These are phyloP conservation scores for Sordariomycetes sp. DNA, from an alignment of 2,329 filamentous ascomycete genomes.

Conservation along the genomic window DNA sequence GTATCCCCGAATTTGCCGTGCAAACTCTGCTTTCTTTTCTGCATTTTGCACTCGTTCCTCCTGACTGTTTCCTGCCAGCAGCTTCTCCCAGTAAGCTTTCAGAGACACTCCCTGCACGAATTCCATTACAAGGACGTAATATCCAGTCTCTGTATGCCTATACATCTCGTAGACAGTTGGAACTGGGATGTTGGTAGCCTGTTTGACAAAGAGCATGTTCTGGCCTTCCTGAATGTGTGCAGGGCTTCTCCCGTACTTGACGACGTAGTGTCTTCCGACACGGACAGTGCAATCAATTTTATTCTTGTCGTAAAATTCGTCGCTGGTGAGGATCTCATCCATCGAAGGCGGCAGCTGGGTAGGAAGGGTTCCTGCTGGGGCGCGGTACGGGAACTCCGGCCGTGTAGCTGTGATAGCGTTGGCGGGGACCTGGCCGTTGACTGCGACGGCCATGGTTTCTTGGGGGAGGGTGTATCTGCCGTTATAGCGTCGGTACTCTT, in stretches of 20 bases:
- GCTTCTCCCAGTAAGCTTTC: background rate
- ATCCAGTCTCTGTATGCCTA: conserved; percentile 7
- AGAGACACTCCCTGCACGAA: background rate
- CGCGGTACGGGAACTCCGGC: too few relatives aligned
- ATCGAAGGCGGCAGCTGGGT: background rate
- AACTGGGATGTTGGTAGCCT: conserved; percentile 13
- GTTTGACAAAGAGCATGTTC: conserved; percentile 19
- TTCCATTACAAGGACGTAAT: background rate
- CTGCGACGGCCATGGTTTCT: too few relatives aligned
- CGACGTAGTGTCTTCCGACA: conserved; percentile 10
- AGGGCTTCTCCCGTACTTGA: conserved; percentile 7
- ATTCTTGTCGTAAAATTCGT: background rate
- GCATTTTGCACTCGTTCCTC: too few relatives aligned
- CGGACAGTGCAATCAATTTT: conserved; percentile 5
- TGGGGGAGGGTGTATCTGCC: too few relatives aligned
- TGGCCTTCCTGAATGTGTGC: conserved; percentile 16
- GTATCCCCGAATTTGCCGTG: background rate
- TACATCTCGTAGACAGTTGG: conserved; percentile 21
- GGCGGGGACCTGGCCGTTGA: too few relatives aligned
- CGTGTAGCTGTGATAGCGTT: too few relatives aligned
- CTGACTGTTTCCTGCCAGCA: too few relatives aligned
- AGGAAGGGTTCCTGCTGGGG: too few relatives aligned
- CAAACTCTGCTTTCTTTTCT: background rate
- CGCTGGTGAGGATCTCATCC: background rate
- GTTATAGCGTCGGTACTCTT: too few relatives aligned